phyloP scores from a whole-genome alignment of 257 asterid genomes.

The Nicotiana tabacum region DNA sequence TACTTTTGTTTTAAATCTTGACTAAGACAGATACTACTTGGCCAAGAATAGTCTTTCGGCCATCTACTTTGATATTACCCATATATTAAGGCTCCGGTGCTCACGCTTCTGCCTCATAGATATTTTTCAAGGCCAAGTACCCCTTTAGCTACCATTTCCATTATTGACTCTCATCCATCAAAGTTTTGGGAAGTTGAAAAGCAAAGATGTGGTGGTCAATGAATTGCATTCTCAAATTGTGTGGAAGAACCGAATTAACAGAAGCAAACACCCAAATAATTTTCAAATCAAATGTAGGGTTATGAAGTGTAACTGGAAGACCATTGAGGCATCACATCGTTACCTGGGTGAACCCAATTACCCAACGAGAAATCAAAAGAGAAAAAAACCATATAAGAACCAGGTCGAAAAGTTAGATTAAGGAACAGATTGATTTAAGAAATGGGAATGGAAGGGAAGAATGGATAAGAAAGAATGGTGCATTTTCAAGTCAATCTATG shows the following conservation, averaged over 20 bases:
- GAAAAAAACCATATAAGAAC: background rate
- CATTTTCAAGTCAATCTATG: background rate
- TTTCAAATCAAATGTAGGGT: background rate
- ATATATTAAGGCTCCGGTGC: background rate
- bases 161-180: background rate
- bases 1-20: too few species aligned
- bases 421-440: background rate
- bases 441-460: background rate
- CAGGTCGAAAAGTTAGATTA: background rate
- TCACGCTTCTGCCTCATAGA: background rate
- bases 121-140: background rate
- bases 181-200: background rate
- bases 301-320: background rate
- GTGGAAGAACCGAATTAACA: background rate
- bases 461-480: background rate
- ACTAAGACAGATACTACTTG: background rate
- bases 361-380: background rate
- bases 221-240: background rate
- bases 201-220: background rate
- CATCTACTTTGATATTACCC: background rate
- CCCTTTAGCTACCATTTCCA: background rate
- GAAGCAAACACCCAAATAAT: background rate
- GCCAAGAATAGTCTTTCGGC: background rate
- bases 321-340: background rate
- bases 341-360: background rate